Base-by-base conservation (phyloP, 1,139 yeast species). In the Geotrichum klebahnii region DNA sequence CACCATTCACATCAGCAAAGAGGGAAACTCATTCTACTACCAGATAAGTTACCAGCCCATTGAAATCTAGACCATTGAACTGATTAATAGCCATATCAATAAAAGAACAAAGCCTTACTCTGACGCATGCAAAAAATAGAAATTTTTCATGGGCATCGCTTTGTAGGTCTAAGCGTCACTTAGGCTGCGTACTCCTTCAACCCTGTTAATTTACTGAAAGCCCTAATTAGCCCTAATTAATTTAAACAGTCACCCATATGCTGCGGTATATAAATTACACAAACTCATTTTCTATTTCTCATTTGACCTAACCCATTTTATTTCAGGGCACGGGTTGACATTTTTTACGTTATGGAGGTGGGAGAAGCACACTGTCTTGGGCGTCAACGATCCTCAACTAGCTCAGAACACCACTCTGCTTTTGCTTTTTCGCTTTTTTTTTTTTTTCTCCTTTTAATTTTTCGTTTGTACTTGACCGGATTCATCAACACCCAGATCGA, bases 401-500 rank as follows among this genome's bases (percentile, higher is more conserved):
- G 33, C 26, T 39, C 33, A 39, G 51, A 36, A 28, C 39, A 28
- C 23, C 45, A 16, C 38, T 33, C 26, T 39, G 23, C n/a, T n/a
- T n/a, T n/a, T n/a, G 39, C 40, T 40, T 22, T 26, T 16, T 28
- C 26, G 24, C 26, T 24, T 17, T 32, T 10, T 29, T 24, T 33
- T 20, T 26, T 22, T 35, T 28, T 41, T 20, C 29, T 24, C 40
- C 14, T 20, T 23, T 35, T 17, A 17, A 22, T 37, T 42, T 33
- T 23, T 20, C 36, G 19, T 20, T 36, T 29, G 35, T 41, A 31
- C 26, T 36, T 47, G 46, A 43, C 51, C 39, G 44, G 47, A 37
- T 35, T 32, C 23, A 26, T 23, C 38, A 22, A 40, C 39, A 48
- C 51, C 51, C 29, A 16, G 42, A 26, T 38, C 42, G 42, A 38